Evolutionary conservation across 352 stramenopile species (phyloP).

Genomic region (Pilasporangium apinafurcum): DNA sequence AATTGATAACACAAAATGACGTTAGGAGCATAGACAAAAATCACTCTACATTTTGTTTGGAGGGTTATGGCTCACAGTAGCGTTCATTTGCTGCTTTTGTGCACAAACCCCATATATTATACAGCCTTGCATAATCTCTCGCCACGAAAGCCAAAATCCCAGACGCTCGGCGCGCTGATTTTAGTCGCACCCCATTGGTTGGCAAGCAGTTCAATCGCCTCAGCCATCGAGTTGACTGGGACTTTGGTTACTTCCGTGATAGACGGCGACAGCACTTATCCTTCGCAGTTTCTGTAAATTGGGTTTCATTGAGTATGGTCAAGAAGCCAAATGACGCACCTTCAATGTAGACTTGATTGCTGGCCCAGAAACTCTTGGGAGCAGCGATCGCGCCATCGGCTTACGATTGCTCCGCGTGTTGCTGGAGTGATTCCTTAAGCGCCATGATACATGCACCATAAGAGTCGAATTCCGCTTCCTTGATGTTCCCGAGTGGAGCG

Average conservation of each 20-base stretch:
- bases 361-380: constrained; percentile 18
- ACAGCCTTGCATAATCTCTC: no score
- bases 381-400: no score
- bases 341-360: constrained; percentile 17
- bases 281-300: constrained; percentile 6
- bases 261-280: constrained; percentile 2
- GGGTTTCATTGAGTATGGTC: constrained; percentile 7
- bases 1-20: no score
- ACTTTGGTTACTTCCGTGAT: neutral
- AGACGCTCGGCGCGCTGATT: constrained; percentile 17
- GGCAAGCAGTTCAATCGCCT: neutral
- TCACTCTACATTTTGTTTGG: no score
- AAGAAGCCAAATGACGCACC: constrained; percentile 12
- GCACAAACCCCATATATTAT: no score
- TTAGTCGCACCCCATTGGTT: constrained; percentile 21
- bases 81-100: no score
- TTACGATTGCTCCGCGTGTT: neutral
- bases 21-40: no score
- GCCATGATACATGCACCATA: neutral
- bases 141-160: no score
- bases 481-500: neutral
- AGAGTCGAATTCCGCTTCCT: neutral
- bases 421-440: neutral
- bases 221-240: neutral
- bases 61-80: no score